Percentiles rank a stretch among this genome's conserved stretches.
Evolutionary conservation across 371 early-diverging fungal genomes (phyloP).

Genomic region (Mortierella polycephala): DNA sequence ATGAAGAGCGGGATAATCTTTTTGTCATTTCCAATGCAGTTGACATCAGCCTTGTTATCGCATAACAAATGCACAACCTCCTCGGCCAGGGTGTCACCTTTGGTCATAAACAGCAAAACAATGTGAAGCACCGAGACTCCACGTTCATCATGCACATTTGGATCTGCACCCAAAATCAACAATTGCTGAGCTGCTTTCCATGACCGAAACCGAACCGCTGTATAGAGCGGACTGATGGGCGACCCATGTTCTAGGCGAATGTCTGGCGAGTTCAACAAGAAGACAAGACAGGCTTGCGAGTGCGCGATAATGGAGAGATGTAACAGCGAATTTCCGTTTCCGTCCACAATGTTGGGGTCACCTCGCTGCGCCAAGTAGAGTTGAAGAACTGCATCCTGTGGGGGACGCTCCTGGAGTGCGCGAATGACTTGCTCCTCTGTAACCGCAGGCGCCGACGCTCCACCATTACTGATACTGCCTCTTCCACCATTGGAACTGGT

Average conservation of each 20-base stretch:
- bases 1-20: conserved; percentile 39
- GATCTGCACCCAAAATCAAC: conserved; percentile 45
- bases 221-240: conserved; percentile 50
- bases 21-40: conserved; percentile 41
- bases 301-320: conserved; percentile 48
- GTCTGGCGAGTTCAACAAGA: conserved; percentile 41
- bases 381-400: conserved; percentile 42
- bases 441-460: background rate
- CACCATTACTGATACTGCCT: conserved; percentile 3
- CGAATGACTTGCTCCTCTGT: conserved; percentile 47
- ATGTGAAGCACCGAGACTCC: conserved; percentile 49
- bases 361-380: conserved; percentile 37
- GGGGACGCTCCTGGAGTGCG: conserved; percentile 40
- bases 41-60: conserved; percentile 50
- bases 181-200: conserved; percentile 54
- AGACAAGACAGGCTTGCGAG: conserved; percentile 49
- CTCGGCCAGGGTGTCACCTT: conserved; percentile 50
- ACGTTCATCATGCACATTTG: conserved; percentile 49
- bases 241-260: conserved; percentile 50
- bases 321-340: conserved; percentile 43
- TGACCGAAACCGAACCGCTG: conserved; percentile 49
- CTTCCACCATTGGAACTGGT: conserved; percentile 24
- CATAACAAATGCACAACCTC: conserved; percentile 49
- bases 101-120: conserved; percentile 44
- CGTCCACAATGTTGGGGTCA: conserved; percentile 52